Evolutionary conservation across 2,329 filamentous ascomycete species (phyloP), one percentile per base, ranked within the genome.

Genomic region (Xylaria sp.): DNA sequence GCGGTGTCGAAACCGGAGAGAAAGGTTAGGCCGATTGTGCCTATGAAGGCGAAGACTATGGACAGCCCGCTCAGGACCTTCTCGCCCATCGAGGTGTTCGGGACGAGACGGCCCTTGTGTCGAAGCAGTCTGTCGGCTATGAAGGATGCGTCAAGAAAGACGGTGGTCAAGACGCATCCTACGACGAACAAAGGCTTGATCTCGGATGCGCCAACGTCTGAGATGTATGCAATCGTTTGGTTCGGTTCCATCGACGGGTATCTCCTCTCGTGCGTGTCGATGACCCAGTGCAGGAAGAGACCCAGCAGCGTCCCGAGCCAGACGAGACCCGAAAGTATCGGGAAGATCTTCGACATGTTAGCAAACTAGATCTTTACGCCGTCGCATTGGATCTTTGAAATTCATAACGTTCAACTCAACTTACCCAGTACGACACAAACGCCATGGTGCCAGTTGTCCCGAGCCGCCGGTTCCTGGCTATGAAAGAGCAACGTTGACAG

Each of bases 1-100:
- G 86, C 80, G 0, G 93, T 96, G 80, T 98, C 93, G 79, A 97
- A 97, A 74, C 97, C 90, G 71, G 90, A 90, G 48, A 99, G 85
- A 6, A 94, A 84, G 71, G 97, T 93, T 53, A 99, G 81, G 3
- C 95, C 95, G 0, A 86, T 85, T 0, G 93, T 94, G 60, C 96
- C 96, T 28, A 90, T 81, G 51, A 95, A 77, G 11, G 94, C 92
- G 69, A 90, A 89, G 36, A 89, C 51, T 57, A 94, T 92, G 53
- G 86, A 87, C 51, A 92, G 79, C 1, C 77, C 79, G 6, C 85
- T 88, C 26, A 93, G 83, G 4, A 89, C 74, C 79, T 91, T 93
- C 77, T 94, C 89, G 66, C 80, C 82, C 9, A 76, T 73, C 7
- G 87, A 89, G 11, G 86, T 81, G 81, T 97, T 97, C 71, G 88